These are phyloP conservation scores for Paramecium biaurelia DNA, from an alignment of 73 alveolate species.

Conservation along the genomic window DNA sequence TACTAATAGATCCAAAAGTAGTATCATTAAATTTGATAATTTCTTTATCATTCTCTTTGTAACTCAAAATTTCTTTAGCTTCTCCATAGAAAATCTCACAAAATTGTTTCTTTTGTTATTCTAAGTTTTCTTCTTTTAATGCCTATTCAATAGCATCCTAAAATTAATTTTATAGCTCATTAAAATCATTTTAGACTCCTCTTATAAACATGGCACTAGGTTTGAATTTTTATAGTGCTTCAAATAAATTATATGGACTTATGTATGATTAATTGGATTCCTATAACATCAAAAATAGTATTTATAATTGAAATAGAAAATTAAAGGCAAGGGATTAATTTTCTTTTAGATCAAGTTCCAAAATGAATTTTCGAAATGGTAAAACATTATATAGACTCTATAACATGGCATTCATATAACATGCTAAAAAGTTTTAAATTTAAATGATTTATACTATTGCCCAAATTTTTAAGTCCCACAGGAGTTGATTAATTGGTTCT, in stretches of 20 bases:
- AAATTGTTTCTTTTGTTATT: not conserved
- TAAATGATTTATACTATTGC: slow-evolving; percentile 13
- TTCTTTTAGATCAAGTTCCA: not conserved
- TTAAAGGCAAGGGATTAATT: not conserved
- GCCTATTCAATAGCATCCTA: slow-evolving; percentile 33
- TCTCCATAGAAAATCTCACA: slow-evolving; percentile 9
- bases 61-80: not conserved
- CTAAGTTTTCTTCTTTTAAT: not conserved
- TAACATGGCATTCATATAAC: slow-evolving; percentile 37
- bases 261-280: not conserved
- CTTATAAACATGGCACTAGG: slow-evolving; percentile 12
- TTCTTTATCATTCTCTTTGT: not conserved
- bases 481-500: not conserved
- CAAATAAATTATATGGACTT: not conserved
- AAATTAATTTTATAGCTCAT: not conserved
- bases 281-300: not conserved
- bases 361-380: not conserved
- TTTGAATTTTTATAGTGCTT: not conserved
- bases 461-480: not conserved
- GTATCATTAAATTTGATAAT: not conserved
- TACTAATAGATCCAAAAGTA: slow-evolving; percentile 10
- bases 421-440: not conserved
- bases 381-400: not conserved
- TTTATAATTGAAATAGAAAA: not conserved
- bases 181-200: slow-evolving; percentile 27